phyloP scores from a whole-genome alignment of 306 rosid genomes.

The Styphnolobium japonicum region DNA sequence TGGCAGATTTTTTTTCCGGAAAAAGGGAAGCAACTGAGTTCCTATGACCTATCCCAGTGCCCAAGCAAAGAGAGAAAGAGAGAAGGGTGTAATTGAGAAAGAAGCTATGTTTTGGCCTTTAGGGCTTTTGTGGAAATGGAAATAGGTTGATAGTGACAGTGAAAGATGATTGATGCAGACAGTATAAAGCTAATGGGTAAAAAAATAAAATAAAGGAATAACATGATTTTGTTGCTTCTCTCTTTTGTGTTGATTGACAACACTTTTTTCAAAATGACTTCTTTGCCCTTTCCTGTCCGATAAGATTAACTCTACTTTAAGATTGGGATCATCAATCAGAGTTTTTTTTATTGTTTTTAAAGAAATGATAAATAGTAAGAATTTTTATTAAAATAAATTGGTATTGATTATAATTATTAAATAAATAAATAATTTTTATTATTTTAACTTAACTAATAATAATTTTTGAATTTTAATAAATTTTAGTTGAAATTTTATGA shows the following conservation, averaged over 20 bases:
- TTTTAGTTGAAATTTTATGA: too few relatives aligned
- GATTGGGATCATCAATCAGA: not conserved
- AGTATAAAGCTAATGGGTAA: conserved; percentile 43
- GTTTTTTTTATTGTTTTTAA: too few relatives aligned
- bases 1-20: conserved; percentile 29
- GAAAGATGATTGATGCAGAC: conserved; percentile 58
- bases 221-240: conserved; percentile 64
- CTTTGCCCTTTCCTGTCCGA: conserved; percentile 44
- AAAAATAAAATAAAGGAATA: conserved; percentile 43
- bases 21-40: conserved; percentile 36
- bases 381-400: too few relatives aligned
- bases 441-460: too few relatives aligned
- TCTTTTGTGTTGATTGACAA: conserved; percentile 65
- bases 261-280: conserved; percentile 39
- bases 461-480: too few relatives aligned
- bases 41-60: not conserved
- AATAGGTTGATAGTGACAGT: conserved; percentile 58
- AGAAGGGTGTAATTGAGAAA: conserved; percentile 14
- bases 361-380: too few relatives aligned
- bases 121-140: conserved; percentile 60
- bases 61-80: conserved; percentile 19
- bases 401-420: too few relatives aligned
- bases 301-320: conserved; percentile 23
- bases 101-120: conserved; percentile 30
- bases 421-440: too few relatives aligned